A percentile compares a stretch with the other conserved stretches of the same genome.
Evolutionary conservation across 306 rosid species (phyloP).

Genomic region (apple (Malus domestica)): ASM211411v1 NC_041802.1:24314001-24314500

Average conservation of each 20-base stretch:
- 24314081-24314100: not conserved
- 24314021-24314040: constrained; percentile 85
- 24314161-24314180: constrained; percentile 92
- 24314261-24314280: constrained; percentile 77
- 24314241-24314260: constrained; percentile 86
- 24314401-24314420: constrained; percentile 82
- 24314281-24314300: constrained; percentile 92
- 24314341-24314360: not conserved
- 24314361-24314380: constrained; percentile 11
- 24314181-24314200: constrained; percentile 76
- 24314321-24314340: constrained; percentile 7
- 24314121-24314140: constrained; percentile 79
- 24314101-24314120: constrained; percentile 22
- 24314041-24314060: constrained; percentile 35
- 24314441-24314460: constrained; percentile 97
- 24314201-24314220: constrained; percentile 87
- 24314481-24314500: constrained; percentile 74
- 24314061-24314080: not conserved
- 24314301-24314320: constrained; percentile 88
- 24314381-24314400: constrained; percentile 27
- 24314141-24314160: constrained; percentile 70
- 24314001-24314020: constrained; percentile 97
- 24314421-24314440: constrained; percentile 83
- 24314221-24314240: constrained; percentile 97
- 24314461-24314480: constrained; percentile 93